Percentiles rank a stretch among this genome's conserved stretches.
These are phyloP conservation scores for Diaporthe australafricana DNA, from an alignment of 2,329 filamentous ascomycete species.

Conservation along the genomic window DNA sequence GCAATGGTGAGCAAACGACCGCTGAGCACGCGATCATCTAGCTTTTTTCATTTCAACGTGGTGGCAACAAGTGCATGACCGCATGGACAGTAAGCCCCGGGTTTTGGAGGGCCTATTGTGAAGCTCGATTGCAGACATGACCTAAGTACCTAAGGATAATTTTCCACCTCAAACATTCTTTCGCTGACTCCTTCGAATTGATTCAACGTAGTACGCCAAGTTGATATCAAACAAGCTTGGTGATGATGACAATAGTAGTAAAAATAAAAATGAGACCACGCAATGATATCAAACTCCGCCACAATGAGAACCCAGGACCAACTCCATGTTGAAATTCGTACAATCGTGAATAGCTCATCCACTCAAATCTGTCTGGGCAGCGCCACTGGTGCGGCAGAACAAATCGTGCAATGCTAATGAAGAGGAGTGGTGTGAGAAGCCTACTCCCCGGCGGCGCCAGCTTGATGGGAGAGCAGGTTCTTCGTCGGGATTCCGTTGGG, in stretches of 20 bases:
- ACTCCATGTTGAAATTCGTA: not conserved
- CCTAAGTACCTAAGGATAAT: not conserved
- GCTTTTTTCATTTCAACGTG: not conserved
- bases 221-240: not conserved
- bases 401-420: not conserved
- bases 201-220: not conserved
- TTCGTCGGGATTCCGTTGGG: constrained; percentile 62
- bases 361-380: not conserved
- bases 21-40: not conserved
- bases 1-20: not conserved
- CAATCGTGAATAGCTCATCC: not conserved
- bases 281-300: not conserved
- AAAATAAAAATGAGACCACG: not conserved
- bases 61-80: not conserved
- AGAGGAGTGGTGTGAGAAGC: not conserved
- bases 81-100: not conserved
- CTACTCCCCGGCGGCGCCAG: constrained; percentile 57
- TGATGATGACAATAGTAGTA: not conserved
- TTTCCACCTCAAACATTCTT: not conserved
- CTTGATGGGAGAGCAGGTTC: constrained; percentile 54
- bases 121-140: not conserved
- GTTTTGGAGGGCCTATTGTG: not conserved
- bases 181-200: not conserved
- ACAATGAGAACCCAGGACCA: not conserved
- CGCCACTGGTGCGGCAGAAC: not conserved